Evolutionary conservation across 2,329 filamentous ascomycete genomes (phyloP).

Genomic region (Aotearoamyces nothofagi): DNA sequence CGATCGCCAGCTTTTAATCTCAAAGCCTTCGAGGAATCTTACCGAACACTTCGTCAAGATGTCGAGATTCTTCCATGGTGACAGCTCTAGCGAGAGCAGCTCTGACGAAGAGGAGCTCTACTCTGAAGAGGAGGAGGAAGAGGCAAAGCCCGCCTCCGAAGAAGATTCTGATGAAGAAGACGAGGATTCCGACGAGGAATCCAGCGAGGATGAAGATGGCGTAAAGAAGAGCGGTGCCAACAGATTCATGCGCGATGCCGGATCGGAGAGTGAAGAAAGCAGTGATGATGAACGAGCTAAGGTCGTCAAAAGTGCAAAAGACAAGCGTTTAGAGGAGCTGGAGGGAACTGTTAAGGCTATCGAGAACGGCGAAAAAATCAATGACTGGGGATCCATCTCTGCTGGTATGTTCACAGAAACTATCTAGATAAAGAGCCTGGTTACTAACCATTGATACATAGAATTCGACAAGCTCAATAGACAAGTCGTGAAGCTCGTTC

Average conservation of each 20-base stretch:
- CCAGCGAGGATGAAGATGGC: constrained; percentile 48
- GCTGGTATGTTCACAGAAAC: constrained; percentile 42
- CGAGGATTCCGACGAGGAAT: constrained; percentile 38
- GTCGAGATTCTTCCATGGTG: constrained; percentile 96
- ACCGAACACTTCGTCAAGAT: constrained; percentile 41
- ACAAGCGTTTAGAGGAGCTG: constrained; percentile 90
- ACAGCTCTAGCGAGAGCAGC: constrained; percentile 91
- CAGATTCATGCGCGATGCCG: constrained; percentile 65
- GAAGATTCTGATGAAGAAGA: constrained; percentile 32
- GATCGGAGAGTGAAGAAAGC: constrained; percentile 61
- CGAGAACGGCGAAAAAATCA: constrained; percentile 94
- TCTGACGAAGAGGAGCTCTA: constrained; percentile 95
- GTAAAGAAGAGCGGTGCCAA: constrained; percentile 55
- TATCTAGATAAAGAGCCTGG: constrained; percentile 8
- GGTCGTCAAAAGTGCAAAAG: constrained; percentile 92
- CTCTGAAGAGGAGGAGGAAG: constrained; percentile 55
- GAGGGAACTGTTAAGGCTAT: constrained; percentile 81
- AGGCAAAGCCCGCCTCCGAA: constrained; percentile 29
- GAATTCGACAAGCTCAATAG: constrained; percentile 93
- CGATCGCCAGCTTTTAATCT: no score
- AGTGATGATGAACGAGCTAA: constrained; percentile 77
- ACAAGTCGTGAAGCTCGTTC: constrained; percentile 64
- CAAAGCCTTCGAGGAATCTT: no score
- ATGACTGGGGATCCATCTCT: constrained; percentile 89
- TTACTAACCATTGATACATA: constrained; percentile 23